Evolutionary conservation across 352 stramenopile species (phyloP), one percentile per base, ranked within the genome.

Genomic region (Globisporangium middletonii): DNA sequence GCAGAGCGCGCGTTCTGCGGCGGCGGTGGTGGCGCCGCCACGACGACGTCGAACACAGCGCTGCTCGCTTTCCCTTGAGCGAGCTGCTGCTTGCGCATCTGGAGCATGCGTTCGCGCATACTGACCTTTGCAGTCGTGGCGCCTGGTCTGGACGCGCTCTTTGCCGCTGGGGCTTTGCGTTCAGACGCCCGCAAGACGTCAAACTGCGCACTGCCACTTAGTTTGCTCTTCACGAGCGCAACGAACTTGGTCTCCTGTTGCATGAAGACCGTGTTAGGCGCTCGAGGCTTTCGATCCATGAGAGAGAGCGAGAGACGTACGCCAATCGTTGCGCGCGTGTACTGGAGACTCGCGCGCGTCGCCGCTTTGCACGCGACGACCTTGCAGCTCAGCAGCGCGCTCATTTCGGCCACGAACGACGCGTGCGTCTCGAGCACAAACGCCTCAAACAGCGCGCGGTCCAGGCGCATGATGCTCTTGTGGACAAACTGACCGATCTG

Each of bases 361-460:
- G 72, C 71, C 0, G 61, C 66, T 53, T 88, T 90, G 65, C 80
- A 90, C 57, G 88, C 75, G 26, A 90, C 76, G 19, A 87, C 72
- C 57, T 79, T 83, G 58, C 80, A 90, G 54, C 79, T 82, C 8
- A 90, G 62, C 37, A 90, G 77, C 6, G 59, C 60, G 11, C 59
- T 74, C 62, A 90, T 70, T 41, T 88, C 73, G 12, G 81, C 65
- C 19, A 86, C 62, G 28, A 90, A 86, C 0, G 66, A 68, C 33
- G 57, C 51, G 30, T 78, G 71, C 5, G 63, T 72, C 27, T 79
- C 74, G 0, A 69, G 53, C 38, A 80, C 71, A 50, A 88, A 77
- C 42, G 53, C 23, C 38, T 75, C 67, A 7, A 87, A 60, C 11
- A 69, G 54, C 0, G 58, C 46, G 43, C 57, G 68, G 35, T 83